phyloP scores from a whole-genome alignment of 148 eudicot species.

The Vaccinium myrtillus region DNA sequence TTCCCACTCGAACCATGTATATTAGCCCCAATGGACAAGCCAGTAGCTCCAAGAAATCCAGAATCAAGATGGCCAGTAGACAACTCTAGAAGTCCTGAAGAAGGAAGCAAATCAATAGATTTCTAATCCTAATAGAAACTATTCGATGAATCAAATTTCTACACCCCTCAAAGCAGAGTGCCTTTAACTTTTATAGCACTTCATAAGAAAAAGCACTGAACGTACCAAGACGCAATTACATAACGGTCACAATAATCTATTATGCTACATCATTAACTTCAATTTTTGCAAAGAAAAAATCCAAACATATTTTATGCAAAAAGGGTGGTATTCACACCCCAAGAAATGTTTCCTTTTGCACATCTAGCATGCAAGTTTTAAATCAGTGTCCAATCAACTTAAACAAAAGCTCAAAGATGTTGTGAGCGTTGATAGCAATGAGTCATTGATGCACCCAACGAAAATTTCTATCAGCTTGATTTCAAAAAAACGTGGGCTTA shows the following conservation, averaged over 20 bases:
- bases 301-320: background rate
- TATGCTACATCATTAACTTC: background rate
- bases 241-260: background rate
- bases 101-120: background rate
- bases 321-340: background rate
- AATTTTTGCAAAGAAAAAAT: background rate
- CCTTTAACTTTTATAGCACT: too few species aligned
- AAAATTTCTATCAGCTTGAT: background rate
- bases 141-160: background rate
- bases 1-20: background rate
- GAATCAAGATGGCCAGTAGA: slow-evolving; percentile 1
- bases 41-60: slow-evolving; percentile 4
- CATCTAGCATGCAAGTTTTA: background rate
- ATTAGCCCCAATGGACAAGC: slow-evolving; percentile 3
- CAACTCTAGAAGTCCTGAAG: slow-evolving; percentile 14
- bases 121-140: background rate
- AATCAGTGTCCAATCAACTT: background rate
- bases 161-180: background rate
- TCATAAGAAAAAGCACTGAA: background rate
- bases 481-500: background rate
- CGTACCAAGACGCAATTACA: background rate
- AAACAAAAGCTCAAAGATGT: background rate
- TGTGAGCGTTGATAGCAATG: background rate
- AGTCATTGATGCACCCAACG: background rate
- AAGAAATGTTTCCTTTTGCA: background rate